Base-by-base conservation (phyloP, 2,329 filamentous ascomycete species). In the Periconia sp. region DNA sequence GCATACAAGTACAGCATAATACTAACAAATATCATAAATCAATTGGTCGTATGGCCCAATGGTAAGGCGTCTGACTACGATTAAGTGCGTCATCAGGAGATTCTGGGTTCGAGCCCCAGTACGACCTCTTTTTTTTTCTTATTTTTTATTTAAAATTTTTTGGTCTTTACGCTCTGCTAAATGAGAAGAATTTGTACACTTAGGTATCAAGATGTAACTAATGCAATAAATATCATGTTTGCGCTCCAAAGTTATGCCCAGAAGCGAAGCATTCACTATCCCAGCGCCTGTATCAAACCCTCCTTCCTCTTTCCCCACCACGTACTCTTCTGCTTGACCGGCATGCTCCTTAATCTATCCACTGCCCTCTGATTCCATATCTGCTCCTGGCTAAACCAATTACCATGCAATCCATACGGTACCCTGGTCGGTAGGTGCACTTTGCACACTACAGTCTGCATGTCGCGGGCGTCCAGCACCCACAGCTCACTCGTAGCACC, bases 341-440 rank as follows among this genome's bases (percentile, higher is more conserved):
- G 48, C 40, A 60, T 43, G 6, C 36, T 43, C 43, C 62, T 58
- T 21, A 65, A 19, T 15, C 26, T 50, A 36, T 55, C 49, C 9
- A 69, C 54, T 7, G 40, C 40, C 38, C 65, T 56, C 42, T 71
- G 68, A 12, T 39, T 39, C 43, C 43, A 34, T 36, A 71, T 70
- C 44, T 65, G 52, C 33, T 60, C 57, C 39, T 69, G 66, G 7
- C 47, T 62, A 25, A 71, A 71, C 67, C 67, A 71, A 40, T 65
- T 69, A 9, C 68, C 67, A 45, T 71, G 86, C 35, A 89, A 65
- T 0, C 86, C 85, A 55, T 89, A 89, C 0, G 86, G 85, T 1
- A 89, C 84, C 10, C 86, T 68, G 52, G 87, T 84, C 2, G 84
- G 85, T 23, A 89, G 67, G 15, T 69, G 66, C 3, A 89, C 74